These are phyloP conservation scores for Acorus calamus DNA, from an alignment of 106 monocot species.

Conservation along the genomic window DNA sequence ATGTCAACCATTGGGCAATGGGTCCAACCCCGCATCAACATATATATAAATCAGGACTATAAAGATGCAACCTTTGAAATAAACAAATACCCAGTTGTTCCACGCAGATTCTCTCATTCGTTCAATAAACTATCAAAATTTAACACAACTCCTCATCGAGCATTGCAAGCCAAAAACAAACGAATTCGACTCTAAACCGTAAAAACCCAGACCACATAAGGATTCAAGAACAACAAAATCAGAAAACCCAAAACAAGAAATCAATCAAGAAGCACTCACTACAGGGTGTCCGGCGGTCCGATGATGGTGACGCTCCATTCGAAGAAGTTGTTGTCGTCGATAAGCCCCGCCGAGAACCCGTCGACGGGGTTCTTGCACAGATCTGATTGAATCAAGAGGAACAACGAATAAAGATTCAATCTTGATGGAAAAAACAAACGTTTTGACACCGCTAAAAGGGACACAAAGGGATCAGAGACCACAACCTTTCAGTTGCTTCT, in stretches of 20 bases:
- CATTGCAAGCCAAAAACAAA: too few species aligned
- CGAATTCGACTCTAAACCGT: too few species aligned
- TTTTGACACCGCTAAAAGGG: neutral
- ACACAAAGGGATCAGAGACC: neutral
- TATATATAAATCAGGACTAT: too few species aligned
- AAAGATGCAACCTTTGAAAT: too few species aligned
- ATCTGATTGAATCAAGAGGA: slow-evolving; percentile 2
- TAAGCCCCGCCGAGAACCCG: slow-evolving; percentile 26
- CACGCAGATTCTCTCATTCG: too few species aligned
- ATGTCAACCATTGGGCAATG: too few species aligned
- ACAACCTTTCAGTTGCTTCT: slow-evolving; percentile 46
- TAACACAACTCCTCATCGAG: too few species aligned
- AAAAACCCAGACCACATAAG: neutral
- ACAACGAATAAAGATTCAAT: neutral
- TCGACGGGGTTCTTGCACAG: slow-evolving; percentile 26
- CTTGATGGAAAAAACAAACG: neutral
- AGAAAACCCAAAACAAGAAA: neutral
- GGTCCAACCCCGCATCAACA: too few species aligned
- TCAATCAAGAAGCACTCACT: slow-evolving; percentile 9
- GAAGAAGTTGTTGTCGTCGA: slow-evolving; percentile 22
- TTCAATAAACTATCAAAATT: too few species aligned
- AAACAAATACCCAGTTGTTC: too few species aligned
- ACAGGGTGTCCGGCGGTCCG: slow-evolving; percentile 23
- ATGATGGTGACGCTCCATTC: slow-evolving; percentile 28
- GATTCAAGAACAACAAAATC: neutral